Evolutionary conservation across 2,329 filamentous ascomycete genomes (phyloP).

Genomic region (Beauveria sp.): DNA sequence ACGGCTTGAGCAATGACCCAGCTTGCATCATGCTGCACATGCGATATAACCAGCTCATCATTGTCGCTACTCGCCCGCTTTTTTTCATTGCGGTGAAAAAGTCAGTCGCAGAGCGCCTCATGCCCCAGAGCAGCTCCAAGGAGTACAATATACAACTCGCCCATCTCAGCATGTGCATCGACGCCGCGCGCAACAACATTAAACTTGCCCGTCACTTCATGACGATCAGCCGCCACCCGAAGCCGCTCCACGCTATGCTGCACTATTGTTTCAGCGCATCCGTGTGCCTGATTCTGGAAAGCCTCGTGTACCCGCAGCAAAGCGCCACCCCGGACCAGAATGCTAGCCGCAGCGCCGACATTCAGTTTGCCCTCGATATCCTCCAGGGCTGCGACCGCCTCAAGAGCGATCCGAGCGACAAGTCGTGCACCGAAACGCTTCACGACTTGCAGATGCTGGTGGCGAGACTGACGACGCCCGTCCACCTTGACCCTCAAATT

Average conservation of each 20-base stretch:
- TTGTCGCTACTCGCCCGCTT: constrained; percentile 39
- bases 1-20: constrained; percentile 31
- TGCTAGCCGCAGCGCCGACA: constrained; percentile 22
- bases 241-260: constrained; percentile 36
- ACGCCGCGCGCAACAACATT: constrained; percentile 35
- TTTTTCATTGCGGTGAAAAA: constrained; percentile 41
- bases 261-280: constrained; percentile 45
- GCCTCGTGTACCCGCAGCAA: constrained; percentile 30
- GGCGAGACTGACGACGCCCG: constrained; percentile 23
- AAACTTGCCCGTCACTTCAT: constrained; percentile 33
- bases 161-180: constrained; percentile 12
- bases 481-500: constrained; percentile 15
- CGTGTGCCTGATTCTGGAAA: constrained; percentile 38
- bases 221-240: constrained; percentile 27
- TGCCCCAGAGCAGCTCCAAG: constrained; percentile 20
- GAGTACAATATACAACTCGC: constrained; percentile 16
- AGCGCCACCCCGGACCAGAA: constrained; percentile 12
- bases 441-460: constrained; percentile 30
- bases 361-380: constrained; percentile 33
- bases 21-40: constrained; percentile 40
- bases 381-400: constrained; percentile 30
- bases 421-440: constrained; percentile 31
- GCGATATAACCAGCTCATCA: constrained; percentile 42
- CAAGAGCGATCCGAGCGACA: constrained; percentile 30
- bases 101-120: constrained; percentile 33